Base-by-base conservation (phyloP, 164 flowering plant species). In the Akebia trifoliata region DNA sequence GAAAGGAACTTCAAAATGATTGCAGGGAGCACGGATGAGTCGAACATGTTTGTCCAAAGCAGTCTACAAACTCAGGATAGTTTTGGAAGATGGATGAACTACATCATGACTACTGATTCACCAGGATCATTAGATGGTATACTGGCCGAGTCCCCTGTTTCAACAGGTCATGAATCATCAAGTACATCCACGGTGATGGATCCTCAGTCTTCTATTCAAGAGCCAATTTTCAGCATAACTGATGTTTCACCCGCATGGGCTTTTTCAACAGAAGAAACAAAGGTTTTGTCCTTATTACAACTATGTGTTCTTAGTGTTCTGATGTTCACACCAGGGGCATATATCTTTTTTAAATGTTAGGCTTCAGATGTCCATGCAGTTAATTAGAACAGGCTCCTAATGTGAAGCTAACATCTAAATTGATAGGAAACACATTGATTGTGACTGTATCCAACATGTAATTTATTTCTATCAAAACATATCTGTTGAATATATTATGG, bases 171-270 rank as follows among this genome's bases (percentile, higher is more conserved):
- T 38, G 75, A 66, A 48, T 61, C n/a, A n/a, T n/a, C 81, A 26
- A 54, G 47, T 47, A 30, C 57, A 25, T 60, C 79, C 48, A 35
- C 67, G n/a, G n/a, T n/a, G n/a, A n/a, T n/a, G n/a, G n/a, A n/a
- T n/a, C n/a, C n/a, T 72, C 73, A 51, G 34, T 62, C 71, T 28
- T 55, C 76, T 56, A 47, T 52, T 42, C 70, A 68, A 18, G 81
- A 75, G 42, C 72, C 69, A 56, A 62, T 81, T 57, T 90, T 90
- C 65, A 72, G 46, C 52, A 79, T 93, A 50, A 83, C 89, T 36
- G 99, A 87, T 49, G 43, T 90, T 46, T 86, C 97, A 50, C 99
- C 96, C 62, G 65, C 78, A 54, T 84, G 90, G 87, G 92, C 84
- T 48, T 77, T 65, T 66, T 76, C 97, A 56, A 80, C 76, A 39